Evolutionary conservation across 495 filamentous ascomycete species (phyloP), one percentile per base, ranked within the genome.

Genomic region (Hypoxylon cercidicola): DNA sequence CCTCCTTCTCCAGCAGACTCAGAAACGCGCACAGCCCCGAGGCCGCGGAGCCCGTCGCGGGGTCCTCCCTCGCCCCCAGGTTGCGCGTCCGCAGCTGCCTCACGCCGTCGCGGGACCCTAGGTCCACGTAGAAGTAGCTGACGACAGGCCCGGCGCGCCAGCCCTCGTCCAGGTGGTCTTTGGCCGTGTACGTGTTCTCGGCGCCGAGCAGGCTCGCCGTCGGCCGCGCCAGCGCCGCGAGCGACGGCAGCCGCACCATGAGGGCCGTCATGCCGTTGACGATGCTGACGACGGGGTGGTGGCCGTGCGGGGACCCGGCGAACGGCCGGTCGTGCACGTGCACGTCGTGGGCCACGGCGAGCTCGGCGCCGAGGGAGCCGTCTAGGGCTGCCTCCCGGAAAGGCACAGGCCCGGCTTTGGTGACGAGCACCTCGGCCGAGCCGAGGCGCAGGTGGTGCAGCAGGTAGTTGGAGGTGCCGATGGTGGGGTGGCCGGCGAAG

Each of bases 401-500:
- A 6, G 49, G 43, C 54, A 81, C 58, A 2, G 76, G 77, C 3
- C 90, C 90, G 13, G 90, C 87, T 51, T 88, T 88, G 37, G 86
- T 87, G 12, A 78, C 53, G 1, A 89, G 74, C n/a, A 70, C 74
- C 18, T 72, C 65, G 15, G 77, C 74, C 1, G 67, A 71, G 37
- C 4, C 71, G 61, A 53, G 71, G 28, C 72, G 64, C 12, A 77
- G 52, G 28, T 78, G 60, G 13, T 74, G 63, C 11, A 72, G 65
- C 48, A 79, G 75, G 73, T 85, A 85, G 54, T 78, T 81, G 2
- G 85, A 82, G 0, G 86, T 80, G 39, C 90, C 90, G 57, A 93
- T 85, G 43, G 88, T 91, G 0, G 90, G 90, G 69, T 92, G 90
- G 5, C 90, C 90, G 2, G 90, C 89, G 62, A 93, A 93, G 1